Base-by-base conservation (phyloP, 2,329 filamentous ascomycete species). In the Colletotrichum truncatum region DNA sequence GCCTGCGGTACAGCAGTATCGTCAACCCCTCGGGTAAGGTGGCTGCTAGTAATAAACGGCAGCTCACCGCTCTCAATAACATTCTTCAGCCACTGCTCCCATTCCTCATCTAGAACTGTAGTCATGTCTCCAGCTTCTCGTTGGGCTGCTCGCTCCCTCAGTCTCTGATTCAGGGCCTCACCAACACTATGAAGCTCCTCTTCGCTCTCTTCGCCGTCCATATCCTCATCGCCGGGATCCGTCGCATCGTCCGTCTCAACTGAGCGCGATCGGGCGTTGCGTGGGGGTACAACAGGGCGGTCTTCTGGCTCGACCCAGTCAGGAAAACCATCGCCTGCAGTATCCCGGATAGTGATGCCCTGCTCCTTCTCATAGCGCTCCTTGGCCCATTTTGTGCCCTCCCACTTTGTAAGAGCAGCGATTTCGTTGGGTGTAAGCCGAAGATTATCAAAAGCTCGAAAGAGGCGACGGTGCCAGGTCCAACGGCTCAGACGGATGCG, bases 341-440 rank as follows among this genome's bases (percentile, higher is more conserved):
- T 93, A 73, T 95, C 92, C 49, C 81, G 78, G 67, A 95, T 93
- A 28, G 78, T 79, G 64, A 91, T 84, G 32, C 89, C 89, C 72
- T 93, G 90, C 73, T 94, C 92, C 62, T 85, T 85, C 81, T 95
- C 92, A 73, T 89, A 95, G 58, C 91, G 87, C 74, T 94, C 91
- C 74, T 93, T 90, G 67, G 92, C 92, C 92, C 92, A 94, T 67
- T 90, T 89, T 9, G 92, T 94, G 62, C 92, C 92, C 80, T 94
- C 92, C 92, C 92, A 95, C 73, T 92, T 90, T 64, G 92, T 94
- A 74, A 94, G 82, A 51, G 83, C 82, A 57, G 87, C 84, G 70
- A 95, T 93, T 75, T 95, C 92, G 70, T 82, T 80, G 62, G 87
- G 80, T 7, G 92, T 95, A 38, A 94, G 82, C 43, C 84, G 84